phyloP scores from a whole-genome alignment of 116 monocot genomes.

The Phalaenopsis hybrid region DNA sequence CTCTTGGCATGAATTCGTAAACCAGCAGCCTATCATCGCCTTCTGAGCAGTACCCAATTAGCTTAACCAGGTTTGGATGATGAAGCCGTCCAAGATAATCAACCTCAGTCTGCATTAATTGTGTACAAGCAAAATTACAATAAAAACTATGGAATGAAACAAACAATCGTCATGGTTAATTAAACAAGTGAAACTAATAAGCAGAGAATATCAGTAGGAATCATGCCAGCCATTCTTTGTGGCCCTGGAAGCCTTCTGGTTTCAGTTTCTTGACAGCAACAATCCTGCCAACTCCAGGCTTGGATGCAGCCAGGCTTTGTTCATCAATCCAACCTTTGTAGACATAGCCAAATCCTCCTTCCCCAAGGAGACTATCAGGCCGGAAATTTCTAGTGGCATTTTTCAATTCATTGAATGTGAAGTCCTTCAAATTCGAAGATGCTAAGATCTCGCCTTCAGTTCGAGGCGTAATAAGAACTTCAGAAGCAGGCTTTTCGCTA shows the following conservation, averaged over 20 bases:
- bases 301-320: conserved; percentile 30
- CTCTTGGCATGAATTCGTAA: conserved; percentile 36
- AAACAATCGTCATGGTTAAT: background rate
- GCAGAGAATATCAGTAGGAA: background rate
- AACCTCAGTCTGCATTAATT: conserved; percentile 27
- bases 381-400: conserved; percentile 33
- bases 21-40: conserved; percentile 33
- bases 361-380: conserved; percentile 33
- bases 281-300: conserved; percentile 33
- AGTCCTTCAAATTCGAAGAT: conserved; percentile 27
- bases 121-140: background rate
- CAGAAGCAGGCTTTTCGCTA: conserved; percentile 8
- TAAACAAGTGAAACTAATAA: background rate
- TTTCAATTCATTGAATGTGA: conserved; percentile 27
- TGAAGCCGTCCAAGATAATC: conserved; percentile 35
- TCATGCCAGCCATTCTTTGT: conserved; percentile 44
- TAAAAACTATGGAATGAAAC: background rate
- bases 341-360: conserved; percentile 41
- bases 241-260: conserved; percentile 39
- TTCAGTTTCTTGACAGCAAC: conserved; percentile 40
- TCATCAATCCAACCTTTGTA: conserved; percentile 40
- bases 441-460: conserved; percentile 35
- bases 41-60: conserved; percentile 34
- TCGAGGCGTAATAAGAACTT: conserved; percentile 8
- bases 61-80: conserved; percentile 37